These are phyloP conservation scores for Globisporangium emineosum DNA, from an alignment of 352 stramenopile genomes.

Conservation along the genomic window DNA sequence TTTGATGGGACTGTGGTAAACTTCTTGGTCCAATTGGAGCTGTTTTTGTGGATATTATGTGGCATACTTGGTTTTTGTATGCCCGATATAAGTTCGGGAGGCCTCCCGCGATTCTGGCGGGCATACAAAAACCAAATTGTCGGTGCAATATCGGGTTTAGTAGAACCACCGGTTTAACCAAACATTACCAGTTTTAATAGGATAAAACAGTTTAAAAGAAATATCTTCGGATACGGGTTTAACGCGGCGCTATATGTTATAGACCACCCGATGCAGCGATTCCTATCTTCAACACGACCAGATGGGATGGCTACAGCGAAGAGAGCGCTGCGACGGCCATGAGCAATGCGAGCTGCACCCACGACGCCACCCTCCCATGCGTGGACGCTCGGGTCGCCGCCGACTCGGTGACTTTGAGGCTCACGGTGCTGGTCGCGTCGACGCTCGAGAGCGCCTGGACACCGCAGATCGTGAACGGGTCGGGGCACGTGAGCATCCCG, in stretches of 20 bases:
- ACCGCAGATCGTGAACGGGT: conserved; percentile 56
- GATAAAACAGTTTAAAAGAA: background rate
- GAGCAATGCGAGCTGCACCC: background rate
- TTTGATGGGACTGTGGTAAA: background rate
- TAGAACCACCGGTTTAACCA: background rate
- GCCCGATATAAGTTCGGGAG: background rate
- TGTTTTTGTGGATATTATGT: background rate
- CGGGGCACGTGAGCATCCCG: conserved; percentile 57
- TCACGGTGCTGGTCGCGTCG: background rate
- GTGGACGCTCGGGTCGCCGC: background rate
- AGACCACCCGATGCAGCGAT: too few relatives aligned
- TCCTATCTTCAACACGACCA: too few relatives aligned
- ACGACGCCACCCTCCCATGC: background rate
- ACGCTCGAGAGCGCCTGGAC: conserved; percentile 1
- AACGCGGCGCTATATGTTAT: too few relatives aligned
- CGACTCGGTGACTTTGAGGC: conserved; percentile 1
- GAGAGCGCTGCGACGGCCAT: background rate
- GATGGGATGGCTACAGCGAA: too few relatives aligned
- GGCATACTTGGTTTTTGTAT: background rate
- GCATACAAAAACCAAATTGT: background rate
- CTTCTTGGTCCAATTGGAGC: background rate
- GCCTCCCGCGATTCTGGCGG: background rate
- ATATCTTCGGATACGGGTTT: background rate
- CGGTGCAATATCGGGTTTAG: background rate
- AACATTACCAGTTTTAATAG: background rate